phyloP scores from a whole-genome alignment of 2,329 filamentous ascomycete species.

The Penicillium sp. region DNA sequence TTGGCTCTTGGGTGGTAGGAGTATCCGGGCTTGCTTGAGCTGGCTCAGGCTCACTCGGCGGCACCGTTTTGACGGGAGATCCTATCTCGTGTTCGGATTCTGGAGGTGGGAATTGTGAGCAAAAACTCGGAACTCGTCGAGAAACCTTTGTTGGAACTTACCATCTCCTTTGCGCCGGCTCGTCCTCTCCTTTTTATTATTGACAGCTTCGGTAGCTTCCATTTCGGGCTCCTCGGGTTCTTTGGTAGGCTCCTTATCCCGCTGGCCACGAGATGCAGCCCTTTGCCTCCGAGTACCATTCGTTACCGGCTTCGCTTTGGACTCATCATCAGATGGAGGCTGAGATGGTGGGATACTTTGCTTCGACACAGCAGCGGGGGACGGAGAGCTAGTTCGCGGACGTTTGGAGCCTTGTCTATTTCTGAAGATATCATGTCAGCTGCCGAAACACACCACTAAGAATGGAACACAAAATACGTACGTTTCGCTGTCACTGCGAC shows the following conservation, averaged over 20 bases:
- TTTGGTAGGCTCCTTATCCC: slow-evolving; percentile 50
- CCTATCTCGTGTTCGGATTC: slow-evolving; percentile 74
- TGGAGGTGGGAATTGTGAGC: slow-evolving; percentile 47
- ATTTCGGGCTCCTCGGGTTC: slow-evolving; percentile 68
- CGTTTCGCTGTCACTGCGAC: slow-evolving; percentile 92
- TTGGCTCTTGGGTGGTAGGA: slow-evolving; percentile 42
- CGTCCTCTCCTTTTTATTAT: slow-evolving; percentile 78
- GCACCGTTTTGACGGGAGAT: slow-evolving; percentile 53
- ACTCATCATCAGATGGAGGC: slow-evolving; percentile 69
- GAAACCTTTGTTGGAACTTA: slow-evolving; percentile 44
- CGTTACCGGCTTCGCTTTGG: slow-evolving; percentile 41
- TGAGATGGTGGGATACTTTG: slow-evolving; percentile 51
- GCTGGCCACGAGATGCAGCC: slow-evolving; percentile 58
- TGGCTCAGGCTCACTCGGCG: slow-evolving; percentile 44
- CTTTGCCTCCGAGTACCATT: slow-evolving; percentile 63
- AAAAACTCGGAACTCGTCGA: not conserved
- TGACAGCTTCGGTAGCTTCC: slow-evolving; percentile 73
- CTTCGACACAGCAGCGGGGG: slow-evolving; percentile 62
- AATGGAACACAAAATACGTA: slow-evolving; percentile 56
- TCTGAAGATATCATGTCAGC: slow-evolving; percentile 54
- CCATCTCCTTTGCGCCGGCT: slow-evolving; percentile 82
- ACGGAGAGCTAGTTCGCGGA: slow-evolving; percentile 79
- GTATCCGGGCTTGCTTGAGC: slow-evolving; percentile 49
- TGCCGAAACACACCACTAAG: slow-evolving; percentile 7
- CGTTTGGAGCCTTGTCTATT: slow-evolving; percentile 75